Evolutionary conservation across 495 filamentous ascomycete genomes (phyloP).

Genomic region (Penicillium dipodomyicola): DNA sequence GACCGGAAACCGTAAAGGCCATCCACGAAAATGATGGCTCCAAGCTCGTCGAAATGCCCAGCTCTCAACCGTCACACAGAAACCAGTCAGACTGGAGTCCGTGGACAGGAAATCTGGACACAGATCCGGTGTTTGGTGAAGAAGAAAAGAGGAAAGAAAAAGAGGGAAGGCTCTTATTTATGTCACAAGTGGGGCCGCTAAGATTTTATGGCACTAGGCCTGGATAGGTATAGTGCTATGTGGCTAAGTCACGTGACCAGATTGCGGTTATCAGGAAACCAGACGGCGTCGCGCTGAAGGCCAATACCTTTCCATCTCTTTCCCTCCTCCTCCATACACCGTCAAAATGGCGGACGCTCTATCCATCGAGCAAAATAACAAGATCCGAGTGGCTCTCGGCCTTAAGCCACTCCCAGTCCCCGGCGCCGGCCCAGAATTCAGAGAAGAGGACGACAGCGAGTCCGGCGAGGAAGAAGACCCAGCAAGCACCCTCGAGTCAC

Average conservation of each 20-base stretch:
- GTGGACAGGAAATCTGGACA: conserved; percentile 72
- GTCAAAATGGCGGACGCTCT: conserved; percentile 72
- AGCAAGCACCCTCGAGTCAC: conserved; percentile 74
- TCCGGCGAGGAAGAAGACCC: conserved; percentile 60
- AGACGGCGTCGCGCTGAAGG: not conserved
- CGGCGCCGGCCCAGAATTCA: conserved; percentile 54
- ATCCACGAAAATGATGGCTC: conserved; percentile 67
- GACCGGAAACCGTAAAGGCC: conserved; percentile 80
- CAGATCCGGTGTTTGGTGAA: conserved; percentile 65
- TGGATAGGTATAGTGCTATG: conserved; percentile 5
- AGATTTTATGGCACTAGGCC: conserved; percentile 26
- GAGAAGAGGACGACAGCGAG: conserved; percentile 47
- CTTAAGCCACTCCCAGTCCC: conserved; percentile 88
- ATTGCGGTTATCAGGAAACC: conserved; percentile 15
- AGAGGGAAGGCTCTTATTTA: conserved; percentile 33
- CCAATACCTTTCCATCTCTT: conserved; percentile 3
- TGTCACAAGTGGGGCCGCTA: conserved; percentile 18
- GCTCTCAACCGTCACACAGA: conserved; percentile 67
- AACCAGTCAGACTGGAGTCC: conserved; percentile 41
- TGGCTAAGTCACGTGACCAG: conserved; percentile 10
- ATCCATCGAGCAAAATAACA: conserved; percentile 92
- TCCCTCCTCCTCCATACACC: not conserved
- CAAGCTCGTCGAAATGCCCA: conserved; percentile 82
- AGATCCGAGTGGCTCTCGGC: conserved; percentile 82
- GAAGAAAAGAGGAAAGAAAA: conserved; percentile 42